Percentiles rank a stretch among this genome's conserved stretches.
Evolutionary conservation across 331 rosid species (phyloP).

Genomic region (Malus hybrid): DNA sequence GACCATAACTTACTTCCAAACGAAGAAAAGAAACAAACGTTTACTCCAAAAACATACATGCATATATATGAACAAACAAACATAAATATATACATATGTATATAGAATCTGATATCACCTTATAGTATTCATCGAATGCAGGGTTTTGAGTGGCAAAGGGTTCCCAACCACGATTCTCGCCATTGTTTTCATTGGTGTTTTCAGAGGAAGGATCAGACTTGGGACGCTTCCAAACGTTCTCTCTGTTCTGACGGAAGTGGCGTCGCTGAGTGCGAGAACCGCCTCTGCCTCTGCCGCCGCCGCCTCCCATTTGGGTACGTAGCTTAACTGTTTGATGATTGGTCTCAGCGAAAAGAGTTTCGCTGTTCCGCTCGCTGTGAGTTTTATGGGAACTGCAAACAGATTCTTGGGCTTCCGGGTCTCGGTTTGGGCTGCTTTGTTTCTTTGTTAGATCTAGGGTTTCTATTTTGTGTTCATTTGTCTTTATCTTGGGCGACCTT

Average conservation of each 20-base stretch:
- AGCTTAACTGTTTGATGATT: background rate
- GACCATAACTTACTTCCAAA: background rate
- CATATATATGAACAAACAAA: background rate
- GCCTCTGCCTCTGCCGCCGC: constrained; percentile 54
- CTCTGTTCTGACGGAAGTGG: constrained; percentile 83
- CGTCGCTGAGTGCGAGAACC: constrained; percentile 78
- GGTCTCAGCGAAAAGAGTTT: background rate
- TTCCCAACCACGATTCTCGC: constrained; percentile 37
- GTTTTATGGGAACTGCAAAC: background rate
- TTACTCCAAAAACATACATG: too few species aligned
- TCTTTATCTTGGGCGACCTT: too few species aligned
- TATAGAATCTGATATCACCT: constrained; percentile 19
- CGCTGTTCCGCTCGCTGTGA: background rate
- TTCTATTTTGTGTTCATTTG: too few species aligned
- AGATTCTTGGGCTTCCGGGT: background rate
- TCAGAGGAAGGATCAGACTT: constrained; percentile 51
- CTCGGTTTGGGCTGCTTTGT: background rate
- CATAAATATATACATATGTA: background rate
- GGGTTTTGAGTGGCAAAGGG: constrained; percentile 69
- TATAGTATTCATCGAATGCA: constrained; percentile 64
- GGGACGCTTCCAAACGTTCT: constrained; percentile 88
- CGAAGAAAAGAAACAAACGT: background rate
- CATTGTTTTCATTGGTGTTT: constrained; percentile 10
- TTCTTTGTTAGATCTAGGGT: too few species aligned
- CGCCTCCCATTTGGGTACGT: constrained; percentile 41